Conservation (phyloP, 2,329 filamentous ascomycete genomes). For the Colletotrichum sansevieriae region DNA sequence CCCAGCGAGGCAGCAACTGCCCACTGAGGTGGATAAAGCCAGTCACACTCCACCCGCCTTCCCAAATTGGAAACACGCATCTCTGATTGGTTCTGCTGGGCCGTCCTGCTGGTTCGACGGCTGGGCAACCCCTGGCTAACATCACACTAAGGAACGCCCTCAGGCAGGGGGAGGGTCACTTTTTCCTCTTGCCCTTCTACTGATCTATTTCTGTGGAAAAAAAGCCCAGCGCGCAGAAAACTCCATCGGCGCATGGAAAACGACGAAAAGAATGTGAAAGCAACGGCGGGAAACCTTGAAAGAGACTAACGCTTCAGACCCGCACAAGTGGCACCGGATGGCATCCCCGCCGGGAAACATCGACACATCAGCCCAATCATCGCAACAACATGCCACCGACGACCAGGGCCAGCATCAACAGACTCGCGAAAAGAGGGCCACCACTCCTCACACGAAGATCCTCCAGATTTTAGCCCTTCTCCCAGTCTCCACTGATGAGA, state of each 20-base stretch:
- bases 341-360: slow-evolving; percentile 8
- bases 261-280: neutral
- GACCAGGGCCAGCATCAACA: neutral
- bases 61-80: neutral
- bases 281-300: neutral
- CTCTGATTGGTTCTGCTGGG: slow-evolving; percentile 11
- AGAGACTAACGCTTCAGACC: neutral
- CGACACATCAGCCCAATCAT: slow-evolving; percentile 14
- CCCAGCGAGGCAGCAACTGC: slow-evolving; percentile 16
- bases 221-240: neutral
- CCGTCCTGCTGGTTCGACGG: slow-evolving; percentile 6
- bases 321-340: neutral
- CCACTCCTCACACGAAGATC: slow-evolving; percentile 15
- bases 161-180: slow-evolving; percentile 8
- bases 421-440: neutral
- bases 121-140: slow-evolving; percentile 37
- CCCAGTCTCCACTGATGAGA: slow-evolving; percentile 20
- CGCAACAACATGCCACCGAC: neutral
- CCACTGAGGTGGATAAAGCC: neutral
- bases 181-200: neutral
- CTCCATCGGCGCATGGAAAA: neutral
- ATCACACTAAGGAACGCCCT: slow-evolving; percentile 20
- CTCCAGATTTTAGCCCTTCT: slow-evolving; percentile 8
- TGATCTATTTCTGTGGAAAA: neutral
- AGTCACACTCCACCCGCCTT: neutral